Percentiles rank a stretch among this genome's conserved stretches.
These are phyloP conservation scores for Boletus eberwhitei DNA, from an alignment of 768 basidiomycete genomes.

Conservation along the genomic window DNA sequence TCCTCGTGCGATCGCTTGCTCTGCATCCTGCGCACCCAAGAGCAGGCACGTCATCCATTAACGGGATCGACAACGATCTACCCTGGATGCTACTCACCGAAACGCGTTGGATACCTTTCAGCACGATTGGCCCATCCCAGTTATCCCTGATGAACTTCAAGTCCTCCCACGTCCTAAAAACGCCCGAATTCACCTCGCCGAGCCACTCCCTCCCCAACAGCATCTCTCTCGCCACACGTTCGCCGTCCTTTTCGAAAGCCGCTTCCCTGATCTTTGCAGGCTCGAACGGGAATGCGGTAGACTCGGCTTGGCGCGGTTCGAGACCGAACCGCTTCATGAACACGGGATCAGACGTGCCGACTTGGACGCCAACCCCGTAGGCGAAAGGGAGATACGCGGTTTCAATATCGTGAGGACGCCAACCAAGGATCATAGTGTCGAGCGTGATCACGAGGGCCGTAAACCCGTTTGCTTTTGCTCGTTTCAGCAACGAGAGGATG, in stretches of 20 bases:
- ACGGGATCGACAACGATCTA: neutral
- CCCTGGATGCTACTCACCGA: constrained; percentile 39
- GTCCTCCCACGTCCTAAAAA: constrained; percentile 68
- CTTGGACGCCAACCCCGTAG: constrained; percentile 63
- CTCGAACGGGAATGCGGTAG: constrained; percentile 58
- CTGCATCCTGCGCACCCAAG: constrained; percentile 40
- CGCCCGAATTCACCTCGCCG: constrained; percentile 58
- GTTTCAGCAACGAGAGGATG: constrained; percentile 59
- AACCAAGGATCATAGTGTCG: constrained; percentile 70
- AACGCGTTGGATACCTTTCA: constrained; percentile 74
- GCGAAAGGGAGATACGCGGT: constrained; percentile 62
- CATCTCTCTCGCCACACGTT: constrained; percentile 33
- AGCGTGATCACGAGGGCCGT: constrained; percentile 74
- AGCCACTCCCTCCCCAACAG: constrained; percentile 62
- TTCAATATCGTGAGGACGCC: constrained; percentile 74
- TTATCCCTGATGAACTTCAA: constrained; percentile 62
- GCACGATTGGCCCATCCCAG: constrained; percentile 74
- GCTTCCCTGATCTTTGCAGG: constrained; percentile 41
- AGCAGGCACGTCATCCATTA: neutral
- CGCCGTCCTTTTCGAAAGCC: constrained; percentile 45
- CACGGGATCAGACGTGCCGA: constrained; percentile 71
- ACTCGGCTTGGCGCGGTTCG: constrained; percentile 39
- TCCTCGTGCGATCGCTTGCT: constrained; percentile 42
- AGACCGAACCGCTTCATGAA: constrained; percentile 63
- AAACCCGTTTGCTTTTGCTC: constrained; percentile 66